Evolutionary conservation across 2,329 filamentous ascomycete species (phyloP), one percentile per base, ranked within the genome.

Genomic region (Fulvia fulva): DNA sequence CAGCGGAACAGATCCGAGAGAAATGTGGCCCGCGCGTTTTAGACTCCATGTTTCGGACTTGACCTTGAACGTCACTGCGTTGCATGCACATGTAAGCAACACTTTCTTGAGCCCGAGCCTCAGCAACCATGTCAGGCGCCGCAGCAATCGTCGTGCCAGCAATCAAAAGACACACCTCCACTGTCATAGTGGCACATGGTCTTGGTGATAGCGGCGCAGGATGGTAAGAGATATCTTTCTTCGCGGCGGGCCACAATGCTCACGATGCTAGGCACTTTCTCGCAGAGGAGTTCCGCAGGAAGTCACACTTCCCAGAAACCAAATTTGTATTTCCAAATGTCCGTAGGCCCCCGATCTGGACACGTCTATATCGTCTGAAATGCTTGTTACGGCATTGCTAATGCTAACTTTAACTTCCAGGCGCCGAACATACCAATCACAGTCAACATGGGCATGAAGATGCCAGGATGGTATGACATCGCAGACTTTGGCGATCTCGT

Each of bases 171-270:
- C 94, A 97, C 77, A 97, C 94, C 37, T 91, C 91, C 23, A 97
- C 93, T 2, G 88, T 97, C 68, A 97, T 99, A 69, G 91, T 97
- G 76, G 83, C 90, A 53, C 94, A 99, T 74, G 94, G 94, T 14
- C 80, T 99, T 41, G 94, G 94, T 63, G 94, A 97, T 73, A 78
- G 75, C 28, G 89, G 88, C 45, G 80, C 84, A 65, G 89, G 89
- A 66, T 93, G 90, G 92, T 86, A 75, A 68, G 70, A 46, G n/a
- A 41, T 19, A 21, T n/a, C 5, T 32, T 1, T 25, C 50, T 41
- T 19, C 30, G 25, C 11, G 21, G 21, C 12, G 25, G 25, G 14
- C 19, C 44, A 25, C 25, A 11, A 19, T 23, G 34, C 30, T 53
- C 41, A 53, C 51, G 22, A 26, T 34, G 9, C 22, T 63, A 86